Percentiles rank a stretch among this genome's conserved stretches.
Evolutionary conservation across 164 flowering plant genomes (phyloP).

Genomic region (Piper longum): DNA sequence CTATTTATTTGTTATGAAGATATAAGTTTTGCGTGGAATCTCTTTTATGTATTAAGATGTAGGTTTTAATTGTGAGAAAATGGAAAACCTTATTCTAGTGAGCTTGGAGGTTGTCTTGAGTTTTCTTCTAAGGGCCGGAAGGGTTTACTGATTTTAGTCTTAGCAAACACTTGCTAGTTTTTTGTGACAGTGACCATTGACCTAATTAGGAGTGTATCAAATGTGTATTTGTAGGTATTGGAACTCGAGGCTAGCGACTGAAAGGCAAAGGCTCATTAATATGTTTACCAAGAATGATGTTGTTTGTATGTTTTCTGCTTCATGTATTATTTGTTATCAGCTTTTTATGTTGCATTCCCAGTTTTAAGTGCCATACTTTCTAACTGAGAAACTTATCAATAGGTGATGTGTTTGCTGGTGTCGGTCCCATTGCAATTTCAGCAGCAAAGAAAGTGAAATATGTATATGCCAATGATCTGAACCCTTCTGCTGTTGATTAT

Average conservation of each 20-base stretch:
- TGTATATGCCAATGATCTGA: slow-evolving; percentile 92
- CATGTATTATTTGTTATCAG: neutral
- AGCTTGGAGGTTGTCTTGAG: neutral
- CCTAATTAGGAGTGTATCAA: neutral
- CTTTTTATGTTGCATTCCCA: neutral
- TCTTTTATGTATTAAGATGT: neutral
- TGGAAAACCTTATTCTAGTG: neutral
- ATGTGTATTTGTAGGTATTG: slow-evolving; percentile 47
- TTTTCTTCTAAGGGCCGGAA: neutral
- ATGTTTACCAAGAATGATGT: slow-evolving; percentile 55
- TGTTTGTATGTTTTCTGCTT: slow-evolving; percentile 49
- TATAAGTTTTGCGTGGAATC: too few species aligned
- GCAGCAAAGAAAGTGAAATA: slow-evolving; percentile 81
- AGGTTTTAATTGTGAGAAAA: neutral
- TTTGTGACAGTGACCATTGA: neutral
- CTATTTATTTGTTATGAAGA: too few species aligned
- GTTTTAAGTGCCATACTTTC: neutral
- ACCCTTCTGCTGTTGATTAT: slow-evolving; percentile 78
- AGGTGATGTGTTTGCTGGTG: slow-evolving; percentile 98
- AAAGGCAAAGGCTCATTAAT: slow-evolving; percentile 74
- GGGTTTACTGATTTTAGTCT: neutral
- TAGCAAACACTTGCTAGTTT: neutral
- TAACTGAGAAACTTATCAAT: neutral
- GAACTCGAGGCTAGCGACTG: slow-evolving; percentile 89
- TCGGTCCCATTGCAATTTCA: slow-evolving; percentile 77